Evolutionary conservation across 345 rosid genomes (phyloP), one percentile per base, ranked within the genome.

Genomic region (Eutrema japonicum): DNA sequence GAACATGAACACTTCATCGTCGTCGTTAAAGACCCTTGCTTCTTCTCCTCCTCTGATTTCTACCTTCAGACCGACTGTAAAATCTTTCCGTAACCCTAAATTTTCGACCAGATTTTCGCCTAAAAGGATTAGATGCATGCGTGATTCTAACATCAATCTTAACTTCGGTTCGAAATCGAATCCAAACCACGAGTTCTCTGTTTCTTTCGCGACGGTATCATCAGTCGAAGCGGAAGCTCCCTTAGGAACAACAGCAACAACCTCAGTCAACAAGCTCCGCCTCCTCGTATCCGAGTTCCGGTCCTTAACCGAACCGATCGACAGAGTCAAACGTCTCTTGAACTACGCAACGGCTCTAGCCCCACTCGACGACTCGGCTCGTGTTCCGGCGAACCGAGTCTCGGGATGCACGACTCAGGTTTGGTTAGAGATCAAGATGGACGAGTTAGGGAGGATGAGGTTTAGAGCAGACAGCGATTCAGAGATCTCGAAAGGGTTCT

Each of bases 351-450:
- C 68, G 13, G 69, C 63, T 73, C 82, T 94, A 8, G 86, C 93
- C 0, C 84, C 83, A 37, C 79, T 89, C 4, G 88, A 84, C 13
- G 96, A 91, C 53, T 83, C 88, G 60, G 85, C 82, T n/a, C 89
- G 97, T 9, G 37, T 76, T 45, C 83, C 79, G 29, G 80, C 77
- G 10, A 94, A 91, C 72, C 77, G 88, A 55, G 93, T 91, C 37
- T 37, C 73, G 8, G 96, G 97, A 14, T 94, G 98, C 83, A 79
- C 97, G 58, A 85, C 96, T 26, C 96, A 89, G 86, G 96, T 94
- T 32, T 91, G 98, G 97, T 76, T 94, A 4, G 86, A 85, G 6
- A 87, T 69, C 2, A 64, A 58, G 46, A 76, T 88, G 66, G 95
- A 89, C 45, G 84, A 72, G 38, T 56, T 37, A 14, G 92, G 96